Evolutionary conservation across 805 yeast species (phyloP).

Genomic region (Lipomyces sp.): DNA sequence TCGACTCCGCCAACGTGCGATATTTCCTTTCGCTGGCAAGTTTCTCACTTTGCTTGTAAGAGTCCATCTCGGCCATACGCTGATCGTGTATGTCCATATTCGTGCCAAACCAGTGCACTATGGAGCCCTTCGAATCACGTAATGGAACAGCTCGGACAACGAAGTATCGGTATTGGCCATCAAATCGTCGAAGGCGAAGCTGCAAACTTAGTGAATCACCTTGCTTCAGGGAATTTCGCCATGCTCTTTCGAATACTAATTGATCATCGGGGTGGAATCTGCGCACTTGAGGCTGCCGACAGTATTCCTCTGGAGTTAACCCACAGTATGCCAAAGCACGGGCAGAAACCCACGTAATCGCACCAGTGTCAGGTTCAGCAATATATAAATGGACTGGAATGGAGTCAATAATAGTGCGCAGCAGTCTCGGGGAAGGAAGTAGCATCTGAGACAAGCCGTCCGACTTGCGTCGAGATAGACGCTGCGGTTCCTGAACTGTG

Average conservation of each 20-base stretch:
- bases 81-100: conserved; percentile 46
- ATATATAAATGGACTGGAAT: conserved; percentile 46
- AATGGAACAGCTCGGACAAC: conserved; percentile 44
- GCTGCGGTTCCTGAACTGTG: conserved; percentile 23
- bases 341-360: conserved; percentile 44
- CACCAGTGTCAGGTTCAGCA: conserved; percentile 43
- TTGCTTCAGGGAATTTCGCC: conserved; percentile 40
- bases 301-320: conserved; percentile 40
- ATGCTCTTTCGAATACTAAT: conserved; percentile 37
- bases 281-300: conserved; percentile 33
- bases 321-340: conserved; percentile 44
- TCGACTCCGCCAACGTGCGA: conserved; percentile 43
- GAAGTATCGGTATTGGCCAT: conserved; percentile 43
- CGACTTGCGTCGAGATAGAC: conserved; percentile 18
- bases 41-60: conserved; percentile 40
- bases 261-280: conserved; percentile 44
- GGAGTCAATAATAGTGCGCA: conserved; percentile 44
- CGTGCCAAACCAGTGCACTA: conserved; percentile 46
- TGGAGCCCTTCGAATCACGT: conserved; percentile 42
- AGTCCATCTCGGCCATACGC: conserved; percentile 43
- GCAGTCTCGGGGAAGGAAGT: conserved; percentile 31
- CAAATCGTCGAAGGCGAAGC: conserved; percentile 43
- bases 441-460: conserved; percentile 15
- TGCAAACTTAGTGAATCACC: conserved; percentile 43
- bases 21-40: conserved; percentile 44